phyloP scores from a whole-genome alignment of 345 rosid species.

The Gossypium australe region DNA sequence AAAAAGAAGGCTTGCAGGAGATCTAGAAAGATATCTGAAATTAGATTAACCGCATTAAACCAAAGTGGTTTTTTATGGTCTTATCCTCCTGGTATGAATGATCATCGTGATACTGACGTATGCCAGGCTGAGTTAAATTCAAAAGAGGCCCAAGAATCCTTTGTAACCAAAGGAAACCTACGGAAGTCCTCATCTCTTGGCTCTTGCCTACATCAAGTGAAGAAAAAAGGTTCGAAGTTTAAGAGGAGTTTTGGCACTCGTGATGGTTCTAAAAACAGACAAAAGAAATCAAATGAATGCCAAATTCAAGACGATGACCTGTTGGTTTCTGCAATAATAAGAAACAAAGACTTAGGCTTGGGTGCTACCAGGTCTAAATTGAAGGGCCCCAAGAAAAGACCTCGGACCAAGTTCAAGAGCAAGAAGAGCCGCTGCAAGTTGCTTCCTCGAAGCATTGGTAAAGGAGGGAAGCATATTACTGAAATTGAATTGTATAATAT shows the following conservation, averaged over 20 bases:
- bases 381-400: conserved; percentile 43
- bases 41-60: conserved; percentile 31
- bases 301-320: conserved; percentile 59
- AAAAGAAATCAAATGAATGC: conserved; percentile 41
- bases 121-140: conserved; percentile 23
- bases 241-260: conserved; percentile 26
- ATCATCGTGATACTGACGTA: conserved; percentile 24
- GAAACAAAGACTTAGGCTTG: conserved; percentile 39
- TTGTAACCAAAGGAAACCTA: conserved; percentile 18
- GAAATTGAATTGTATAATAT: conserved; percentile 41
- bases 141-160: conserved; percentile 25
- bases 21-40: conserved; percentile 64
- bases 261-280: conserved; percentile 31
- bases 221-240: conserved; percentile 27
- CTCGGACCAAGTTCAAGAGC: conserved; percentile 37
- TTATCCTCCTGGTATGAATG: conserved; percentile 20
- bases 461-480: conserved; percentile 34
- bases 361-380: conserved; percentile 34
- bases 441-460: conserved; percentile 52
- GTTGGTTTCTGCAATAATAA: conserved; percentile 50
- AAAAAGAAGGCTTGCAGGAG: conserved; percentile 58
- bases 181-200: conserved; percentile 18
- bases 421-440: conserved; percentile 55
- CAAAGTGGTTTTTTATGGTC: conserved; percentile 29
- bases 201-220: conserved; percentile 21